Base-by-base conservation (phyloP, 73 alveolate species). In the Paramecium bursaria region DNA sequence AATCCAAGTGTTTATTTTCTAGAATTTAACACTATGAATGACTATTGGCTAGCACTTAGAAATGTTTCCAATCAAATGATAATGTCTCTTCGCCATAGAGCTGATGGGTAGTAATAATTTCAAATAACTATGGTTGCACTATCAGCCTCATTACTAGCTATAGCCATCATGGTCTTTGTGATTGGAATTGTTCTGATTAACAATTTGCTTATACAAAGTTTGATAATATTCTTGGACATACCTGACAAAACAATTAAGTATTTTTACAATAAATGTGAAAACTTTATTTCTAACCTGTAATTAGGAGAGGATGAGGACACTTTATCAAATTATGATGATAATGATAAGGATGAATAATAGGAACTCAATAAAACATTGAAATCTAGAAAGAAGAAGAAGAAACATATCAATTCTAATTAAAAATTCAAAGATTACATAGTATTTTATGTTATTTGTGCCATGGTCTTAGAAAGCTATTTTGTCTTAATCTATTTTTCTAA, bases 161-260 rank as follows among this genome's bases (percentile, higher is more conserved):
- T 67, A 21, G 17, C 57, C 0, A 4, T 67, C 33, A 42, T 31
- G 1, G 19, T 67, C n/a, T 67, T 15, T 67, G 17, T 44, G 7
- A 67, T 67, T 2, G 53, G 60, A 67, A 33, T 67, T 0, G 22
- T 67, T 4, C 15, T 67, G 0, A 15, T 67, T 30, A 14, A 42
- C 21, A 39, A 67, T 26, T 17, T 35, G 55, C 33, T 53, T 25
- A 31, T 42, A 67, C 44, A 44, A 44, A 54, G 31, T 23, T 33
- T 79, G 17, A 7, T 49, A 19, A 49, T 54, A 31, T 79, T 79
- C 51, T 25, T 79, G 22, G 89, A 79, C 54, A 79, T 79, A 2
- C 89, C 89, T 30, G 89, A 79, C 51, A 79, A 79, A 9, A 79
- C 89, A 15, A 82, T 73, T 54, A 79, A 79, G 13, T 79, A 79